Evolutionary conservation across 495 filamentous ascomycete species (phyloP).

Genomic region (Podospora comata): DNA sequence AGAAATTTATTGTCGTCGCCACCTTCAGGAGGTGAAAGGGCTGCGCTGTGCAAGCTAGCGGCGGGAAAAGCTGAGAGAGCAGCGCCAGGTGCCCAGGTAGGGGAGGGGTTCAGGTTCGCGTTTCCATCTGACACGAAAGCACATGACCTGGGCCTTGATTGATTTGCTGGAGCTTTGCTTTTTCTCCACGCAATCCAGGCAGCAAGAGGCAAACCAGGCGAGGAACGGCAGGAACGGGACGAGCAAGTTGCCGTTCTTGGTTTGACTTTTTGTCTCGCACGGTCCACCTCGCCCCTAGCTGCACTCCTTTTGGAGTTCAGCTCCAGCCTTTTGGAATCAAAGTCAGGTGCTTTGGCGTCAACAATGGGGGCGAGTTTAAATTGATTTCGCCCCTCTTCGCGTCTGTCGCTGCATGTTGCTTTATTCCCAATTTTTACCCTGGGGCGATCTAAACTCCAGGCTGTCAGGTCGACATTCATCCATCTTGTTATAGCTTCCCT

Average conservation of each 20-base stretch:
- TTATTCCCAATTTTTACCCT: background rate
- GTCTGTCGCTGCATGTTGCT: conserved; percentile 19
- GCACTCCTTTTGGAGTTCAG: background rate
- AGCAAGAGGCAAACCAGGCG: conserved; percentile 22
- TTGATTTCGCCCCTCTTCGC: conserved; percentile 34
- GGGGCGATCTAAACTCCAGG: background rate
- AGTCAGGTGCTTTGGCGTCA: conserved; percentile 34
- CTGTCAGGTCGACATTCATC: background rate
- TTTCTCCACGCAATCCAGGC: background rate
- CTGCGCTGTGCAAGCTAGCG: background rate
- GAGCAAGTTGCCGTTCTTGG: background rate
- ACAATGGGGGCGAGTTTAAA: conserved; percentile 17
- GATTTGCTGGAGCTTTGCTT: conserved; percentile 16
- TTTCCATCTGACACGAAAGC: conserved; percentile 25
- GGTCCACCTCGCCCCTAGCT: conserved; percentile 7
- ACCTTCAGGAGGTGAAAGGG: conserved; percentile 13
- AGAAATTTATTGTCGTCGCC: conserved; percentile 10
- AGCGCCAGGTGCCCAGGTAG: background rate
- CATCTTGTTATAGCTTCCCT: background rate
- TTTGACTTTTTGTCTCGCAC: background rate
- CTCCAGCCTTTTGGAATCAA: background rate
- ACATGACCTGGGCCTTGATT: conserved; percentile 25
- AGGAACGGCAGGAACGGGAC: background rate
- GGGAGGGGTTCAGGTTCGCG: conserved; percentile 20
- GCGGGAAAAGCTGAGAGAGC: conserved; percentile 1